These are phyloP conservation scores for Suhomyces yuchorum DNA, from an alignment of 1,139 yeast species.

Conservation along the genomic window DNA sequence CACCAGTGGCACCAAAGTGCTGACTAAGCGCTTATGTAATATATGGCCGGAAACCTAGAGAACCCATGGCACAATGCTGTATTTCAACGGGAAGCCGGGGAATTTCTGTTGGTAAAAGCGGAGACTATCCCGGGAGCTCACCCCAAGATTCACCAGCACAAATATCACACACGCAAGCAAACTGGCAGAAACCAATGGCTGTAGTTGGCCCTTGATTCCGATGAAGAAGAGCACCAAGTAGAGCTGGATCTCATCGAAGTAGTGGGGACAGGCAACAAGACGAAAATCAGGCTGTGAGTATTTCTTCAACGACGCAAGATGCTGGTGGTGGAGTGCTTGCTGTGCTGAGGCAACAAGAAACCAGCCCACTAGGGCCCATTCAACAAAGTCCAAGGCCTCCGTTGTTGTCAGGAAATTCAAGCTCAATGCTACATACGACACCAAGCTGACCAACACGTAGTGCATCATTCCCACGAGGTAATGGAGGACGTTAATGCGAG, in stretches of 20 bases:
- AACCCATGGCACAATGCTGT: constrained; percentile 16
- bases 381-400: constrained; percentile 50
- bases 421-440: not conserved
- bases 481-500: constrained; percentile 75
- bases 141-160: constrained; percentile 61
- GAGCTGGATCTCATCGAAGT: constrained; percentile 70
- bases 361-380: constrained; percentile 19
- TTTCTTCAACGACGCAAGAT: constrained; percentile 62
- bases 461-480: constrained; percentile 73
- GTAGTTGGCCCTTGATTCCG: not conserved
- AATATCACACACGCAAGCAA: constrained; percentile 44
- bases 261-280: constrained; percentile 72
- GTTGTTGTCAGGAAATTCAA: not conserved
- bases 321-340: constrained; percentile 61
- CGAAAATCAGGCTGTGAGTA: constrained; percentile 67
- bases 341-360: constrained; percentile 51
- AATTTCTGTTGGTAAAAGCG: constrained; percentile 46
- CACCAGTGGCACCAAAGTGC: not conserved
- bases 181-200: constrained; percentile 17
- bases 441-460: constrained; percentile 42
- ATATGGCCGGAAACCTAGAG: not conserved
- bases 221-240: constrained; percentile 46
- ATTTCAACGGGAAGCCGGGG: constrained; percentile 14
- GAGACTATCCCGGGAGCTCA: constrained; percentile 63
- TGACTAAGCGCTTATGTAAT: constrained; percentile 1